Base-by-base conservation (phyloP, 2,329 filamentous ascomycete species). In the Colletotrichum limetticola region DNA sequence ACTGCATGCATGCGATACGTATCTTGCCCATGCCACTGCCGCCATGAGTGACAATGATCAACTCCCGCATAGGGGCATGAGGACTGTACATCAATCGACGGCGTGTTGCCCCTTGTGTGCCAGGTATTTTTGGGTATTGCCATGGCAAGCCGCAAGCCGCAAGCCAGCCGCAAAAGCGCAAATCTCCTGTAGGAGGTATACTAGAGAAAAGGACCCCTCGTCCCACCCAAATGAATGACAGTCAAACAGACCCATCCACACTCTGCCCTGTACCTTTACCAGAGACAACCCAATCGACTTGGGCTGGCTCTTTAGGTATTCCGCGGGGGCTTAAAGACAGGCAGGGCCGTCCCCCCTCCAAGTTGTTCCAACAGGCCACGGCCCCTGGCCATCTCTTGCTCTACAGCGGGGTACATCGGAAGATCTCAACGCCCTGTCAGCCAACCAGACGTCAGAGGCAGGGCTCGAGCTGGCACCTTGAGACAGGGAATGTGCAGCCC, bases 71-170 rank as follows among this genome's bases (percentile, higher is more conserved):
- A 28, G 55, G 55, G 52, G 52, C 52, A 57, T 35, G 9, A 56
- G 52, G 35, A 16, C 66, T 72, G 69, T 68, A 68, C 69, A 58
- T 63, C 58, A 72, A 72, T 72, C 69, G 28, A 49, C 60, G 68
- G 64, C 58, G 64, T 52, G 22, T 52, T 61, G 46, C 64, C 49
- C 55, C 46, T 26, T 22, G 66, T 70, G 66, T 72, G 30, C 35
- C 66, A 72, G 66, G 70, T 72, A 72, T 72, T 72, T 70, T 72
- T 72, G 60, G 53, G 66, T 46, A 64, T 69, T 35, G 56, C 53
- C 67, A 58, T 52, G 53, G 61, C 53, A 46, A 58, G 32, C 32
- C 42, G 42, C 42, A 19, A 19, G 37, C 35, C 35, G 12, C 12
- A 42, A 42, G 35, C 5, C 37, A 42, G 35, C 37, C 37, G 37